phyloP scores from a whole-genome alignment of 345 rosid genomes.

The Salix viminalis region DNA sequence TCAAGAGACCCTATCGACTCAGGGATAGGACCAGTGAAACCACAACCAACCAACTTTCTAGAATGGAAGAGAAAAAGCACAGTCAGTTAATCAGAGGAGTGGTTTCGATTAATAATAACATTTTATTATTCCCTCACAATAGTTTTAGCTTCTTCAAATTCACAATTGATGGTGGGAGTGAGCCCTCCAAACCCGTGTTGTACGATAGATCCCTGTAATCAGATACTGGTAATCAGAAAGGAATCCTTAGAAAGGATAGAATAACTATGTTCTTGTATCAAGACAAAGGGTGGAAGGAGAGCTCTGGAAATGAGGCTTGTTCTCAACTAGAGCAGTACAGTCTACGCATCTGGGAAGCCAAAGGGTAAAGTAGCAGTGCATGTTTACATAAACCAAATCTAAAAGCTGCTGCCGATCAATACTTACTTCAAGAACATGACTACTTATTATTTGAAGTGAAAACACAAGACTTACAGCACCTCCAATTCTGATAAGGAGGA shows the following conservation, averaged over 20 bases:
- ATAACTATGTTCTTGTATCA: background rate
- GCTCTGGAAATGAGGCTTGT: too few species aligned
- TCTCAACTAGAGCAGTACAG: too few species aligned
- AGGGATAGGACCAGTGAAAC: constrained; percentile 69
- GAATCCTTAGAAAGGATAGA: background rate
- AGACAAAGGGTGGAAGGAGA: background rate
- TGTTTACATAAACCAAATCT: too few species aligned
- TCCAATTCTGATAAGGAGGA: constrained; percentile 48
- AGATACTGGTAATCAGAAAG: constrained; percentile 15
- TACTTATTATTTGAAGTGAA: background rate
- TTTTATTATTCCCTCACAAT: constrained; percentile 49
- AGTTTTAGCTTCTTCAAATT: constrained; percentile 44
- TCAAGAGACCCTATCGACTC: constrained; percentile 53
- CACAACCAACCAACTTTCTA: constrained; percentile 73
- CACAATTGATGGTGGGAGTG: constrained; percentile 62
- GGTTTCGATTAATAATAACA: background rate
- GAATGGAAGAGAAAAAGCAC: background rate
- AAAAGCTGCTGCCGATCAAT: too few species aligned
- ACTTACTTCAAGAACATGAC: background rate
- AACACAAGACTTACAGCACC: constrained; percentile 47
- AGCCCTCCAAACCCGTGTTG: constrained; percentile 53
- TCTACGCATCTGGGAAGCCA: too few species aligned
- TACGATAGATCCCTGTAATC: constrained; percentile 71
- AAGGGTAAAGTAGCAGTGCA: background rate
- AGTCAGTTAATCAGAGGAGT: background rate